Conservation (phyloP, 441 rosid species). For the Brassica hybrid region DNA sequence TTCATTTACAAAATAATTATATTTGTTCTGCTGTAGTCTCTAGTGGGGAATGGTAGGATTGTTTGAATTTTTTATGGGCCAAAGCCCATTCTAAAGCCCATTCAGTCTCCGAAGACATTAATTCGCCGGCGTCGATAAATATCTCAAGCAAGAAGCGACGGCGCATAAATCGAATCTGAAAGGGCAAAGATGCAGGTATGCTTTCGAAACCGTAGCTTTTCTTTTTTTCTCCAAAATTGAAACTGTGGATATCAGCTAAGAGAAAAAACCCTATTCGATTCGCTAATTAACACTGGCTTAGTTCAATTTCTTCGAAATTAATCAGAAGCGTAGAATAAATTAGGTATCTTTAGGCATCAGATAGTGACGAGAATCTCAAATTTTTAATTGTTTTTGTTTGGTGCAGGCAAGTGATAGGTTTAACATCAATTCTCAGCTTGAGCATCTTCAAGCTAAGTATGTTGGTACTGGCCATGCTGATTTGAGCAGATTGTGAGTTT, state of each 20-base stretch:
- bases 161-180: neutral
- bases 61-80: neutral
- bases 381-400: neutral
- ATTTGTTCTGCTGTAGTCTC: no score
- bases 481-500: slow-evolving; percentile 83
- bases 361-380: no score
- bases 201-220: slow-evolving; percentile 19
- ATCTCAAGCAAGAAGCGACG: neutral
- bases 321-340: no score
- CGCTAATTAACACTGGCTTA: neutral
- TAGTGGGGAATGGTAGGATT: no score
- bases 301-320: neutral
- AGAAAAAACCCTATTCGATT: neutral
- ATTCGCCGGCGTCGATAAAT: neutral
- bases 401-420: slow-evolving; percentile 96
- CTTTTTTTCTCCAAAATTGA: neutral
- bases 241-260: neutral
- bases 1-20: neutral
- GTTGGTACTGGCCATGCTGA: slow-evolving; percentile 98
- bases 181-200: slow-evolving; percentile 38
- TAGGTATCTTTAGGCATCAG: no score
- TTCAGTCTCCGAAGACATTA: neutral
- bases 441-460: slow-evolving; percentile 96
- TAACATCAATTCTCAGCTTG: slow-evolving; percentile 96
- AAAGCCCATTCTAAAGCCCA: slow-evolving; percentile 1